A percentile compares a stretch with the other conserved stretches of the same genome.
Conservation (phyloP, 768 basidiomycete species). For the Saitozyma sp. region DNA sequence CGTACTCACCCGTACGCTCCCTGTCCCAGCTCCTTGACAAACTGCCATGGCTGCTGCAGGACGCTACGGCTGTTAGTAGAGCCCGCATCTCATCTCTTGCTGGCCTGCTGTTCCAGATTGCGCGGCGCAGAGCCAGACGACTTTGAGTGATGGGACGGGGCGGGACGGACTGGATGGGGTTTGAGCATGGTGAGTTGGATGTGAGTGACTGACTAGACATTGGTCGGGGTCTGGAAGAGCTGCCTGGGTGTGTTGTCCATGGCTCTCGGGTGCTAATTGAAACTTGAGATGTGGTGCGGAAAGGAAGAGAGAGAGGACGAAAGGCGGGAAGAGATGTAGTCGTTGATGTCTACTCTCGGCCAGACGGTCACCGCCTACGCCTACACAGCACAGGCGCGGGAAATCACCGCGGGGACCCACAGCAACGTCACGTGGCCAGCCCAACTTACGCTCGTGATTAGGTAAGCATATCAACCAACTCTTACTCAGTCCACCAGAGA, state of each 20-base stretch:
- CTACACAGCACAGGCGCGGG: too few species aligned
- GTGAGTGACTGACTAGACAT: conserved; percentile 42
- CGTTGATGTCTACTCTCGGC: too few species aligned
- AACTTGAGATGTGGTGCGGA: neutral
- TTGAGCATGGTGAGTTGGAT: too few species aligned
- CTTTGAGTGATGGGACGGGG: too few species aligned
- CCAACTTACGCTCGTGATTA: too few species aligned
- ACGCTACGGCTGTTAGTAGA: conserved; percentile 17
- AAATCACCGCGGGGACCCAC: too few species aligned
- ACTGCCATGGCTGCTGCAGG: conserved; percentile 58
- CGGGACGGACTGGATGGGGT: too few species aligned
- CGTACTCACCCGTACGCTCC: conserved; percentile 87
- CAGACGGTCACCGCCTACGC: too few species aligned
- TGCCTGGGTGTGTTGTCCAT: conserved; percentile 52
- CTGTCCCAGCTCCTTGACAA: conserved; percentile 95
- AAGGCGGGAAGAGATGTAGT: neutral
- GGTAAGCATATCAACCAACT: too few species aligned
- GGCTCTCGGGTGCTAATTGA: neutral
- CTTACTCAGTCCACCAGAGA: too few species aligned
- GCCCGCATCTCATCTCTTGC: neutral
- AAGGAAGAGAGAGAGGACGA: neutral
- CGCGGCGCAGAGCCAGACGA: neutral
- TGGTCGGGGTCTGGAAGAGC: conserved; percentile 49
- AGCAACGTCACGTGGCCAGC: too few species aligned
- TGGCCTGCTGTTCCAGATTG: neutral